Base-by-base conservation (phyloP, 2,329 filamentous ascomycete species). In the Cordyceps javanica region DNA sequence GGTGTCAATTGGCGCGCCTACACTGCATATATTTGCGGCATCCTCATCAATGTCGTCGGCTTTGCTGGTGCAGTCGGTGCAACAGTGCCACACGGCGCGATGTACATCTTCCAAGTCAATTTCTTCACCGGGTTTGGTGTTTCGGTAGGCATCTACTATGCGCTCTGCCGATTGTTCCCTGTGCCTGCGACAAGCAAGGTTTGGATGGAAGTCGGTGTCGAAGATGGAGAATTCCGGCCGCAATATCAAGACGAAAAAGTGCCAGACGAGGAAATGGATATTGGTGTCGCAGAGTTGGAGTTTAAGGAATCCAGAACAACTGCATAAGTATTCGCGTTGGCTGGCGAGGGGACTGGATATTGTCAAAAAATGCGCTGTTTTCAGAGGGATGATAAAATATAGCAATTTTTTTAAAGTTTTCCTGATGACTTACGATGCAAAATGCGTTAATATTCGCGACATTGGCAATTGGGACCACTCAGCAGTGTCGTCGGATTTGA, bases 1-100 rank as follows among this genome's bases (percentile, higher is more conserved):
- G 92, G 92, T 21, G 74, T 95, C 69, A 84, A 93, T 69, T 94
- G 89, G 88, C 86, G 90, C 42, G 92, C 84, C 2, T 97, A 96
- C 65, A 81, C 77, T 0, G 89, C 92, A 0, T 96, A 96, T 69
- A 81, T 96, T 59, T 77, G 82, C 1, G 91, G 91, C 13, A 95
- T 96, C 61, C 69, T 94, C 5, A 87, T 96, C 77, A 96, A 96
- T 65, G 89, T 97, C 4, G 90, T 96, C 5, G 92, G 92, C 0
- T 97, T 97, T 63, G 91, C 86, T 1, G 91, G 90, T 3, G 91
- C 89, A 0, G 82, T 96, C 26, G 90, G 90, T 1, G 69, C 66
- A 19, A 62, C 75, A 2, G 90, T 96, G 0, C 92, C 93, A 0
- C 76, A 82, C 6, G 91, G 88, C 1, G 92, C 93, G 2, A 84